These are phyloP conservation scores for Quercus robur DNA, from an alignment of 306 rosid genomes.

Conservation along the genomic window DNA sequence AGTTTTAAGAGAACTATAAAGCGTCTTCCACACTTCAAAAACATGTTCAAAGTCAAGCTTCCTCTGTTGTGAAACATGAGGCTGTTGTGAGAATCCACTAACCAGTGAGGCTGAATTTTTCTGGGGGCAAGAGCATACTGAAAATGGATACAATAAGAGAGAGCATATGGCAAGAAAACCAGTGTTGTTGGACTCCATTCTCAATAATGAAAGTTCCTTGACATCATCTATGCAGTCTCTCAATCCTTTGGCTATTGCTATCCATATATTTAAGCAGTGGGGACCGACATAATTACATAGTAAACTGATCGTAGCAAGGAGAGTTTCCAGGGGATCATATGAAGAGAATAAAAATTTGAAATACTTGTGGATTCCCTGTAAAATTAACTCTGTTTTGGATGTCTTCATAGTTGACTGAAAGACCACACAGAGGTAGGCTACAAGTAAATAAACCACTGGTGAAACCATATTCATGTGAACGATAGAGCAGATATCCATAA, in stretches of 20 bases:
- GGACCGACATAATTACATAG: constrained; percentile 46
- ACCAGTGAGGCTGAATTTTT: constrained; percentile 32
- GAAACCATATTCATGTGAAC: constrained; percentile 78
- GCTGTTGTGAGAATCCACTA: constrained; percentile 24
- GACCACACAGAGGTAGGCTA: constrained; percentile 52
- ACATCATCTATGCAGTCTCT: constrained; percentile 33
- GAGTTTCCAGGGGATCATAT: constrained; percentile 48
- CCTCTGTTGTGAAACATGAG: constrained; percentile 13
- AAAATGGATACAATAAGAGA: constrained; percentile 65
- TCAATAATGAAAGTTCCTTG: constrained; percentile 33
- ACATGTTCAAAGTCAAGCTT: constrained; percentile 42
- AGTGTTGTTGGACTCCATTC: constrained; percentile 39
- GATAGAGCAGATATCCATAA: constrained; percentile 28
- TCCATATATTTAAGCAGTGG: constrained; percentile 60
- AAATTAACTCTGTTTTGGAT: constrained; percentile 27
- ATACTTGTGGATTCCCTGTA: constrained; percentile 40
- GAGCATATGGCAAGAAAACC: constrained; percentile 35
- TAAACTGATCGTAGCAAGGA: constrained; percentile 39
- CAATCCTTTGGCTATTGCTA: constrained; percentile 54
- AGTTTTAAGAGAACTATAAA: constrained; percentile 46
- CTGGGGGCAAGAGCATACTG: constrained; percentile 34
- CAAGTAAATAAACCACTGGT: constrained; percentile 62
- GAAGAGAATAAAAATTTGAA: constrained; percentile 55
- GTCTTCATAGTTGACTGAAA: constrained; percentile 35
- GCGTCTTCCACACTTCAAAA: constrained; percentile 64